Evolutionary conservation across 2,329 filamentous ascomycete genomes (phyloP).

Genomic region (Grosmannia serpens): DNA sequence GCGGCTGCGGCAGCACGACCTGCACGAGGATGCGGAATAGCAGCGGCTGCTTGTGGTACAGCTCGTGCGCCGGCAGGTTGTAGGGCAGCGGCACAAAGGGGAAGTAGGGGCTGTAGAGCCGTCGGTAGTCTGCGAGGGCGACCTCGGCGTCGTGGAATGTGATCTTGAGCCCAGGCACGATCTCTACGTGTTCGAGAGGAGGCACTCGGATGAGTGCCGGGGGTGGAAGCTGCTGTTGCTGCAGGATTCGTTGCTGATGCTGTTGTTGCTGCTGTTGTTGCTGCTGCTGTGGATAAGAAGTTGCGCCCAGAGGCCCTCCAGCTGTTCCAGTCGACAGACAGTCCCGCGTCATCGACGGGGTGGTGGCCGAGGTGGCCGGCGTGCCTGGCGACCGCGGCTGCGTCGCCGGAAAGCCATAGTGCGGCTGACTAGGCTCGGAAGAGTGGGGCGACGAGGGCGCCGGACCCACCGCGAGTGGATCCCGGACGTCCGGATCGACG

Average conservation of each 20-base stretch:
- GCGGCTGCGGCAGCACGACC: slow-evolving; percentile 20
- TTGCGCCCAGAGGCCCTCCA: not conserved
- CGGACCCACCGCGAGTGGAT: not conserved
- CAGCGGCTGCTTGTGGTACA: slow-evolving; percentile 22
- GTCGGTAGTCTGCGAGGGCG: slow-evolving; percentile 22
- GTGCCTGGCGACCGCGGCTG: not conserved
- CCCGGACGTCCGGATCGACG: not conserved
- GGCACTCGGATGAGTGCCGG: not conserved
- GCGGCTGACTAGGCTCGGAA: not conserved
- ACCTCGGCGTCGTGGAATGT: slow-evolving; percentile 21
- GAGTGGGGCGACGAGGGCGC: not conserved
- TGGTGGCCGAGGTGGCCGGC: not conserved
- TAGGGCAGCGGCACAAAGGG: slow-evolving; percentile 25
- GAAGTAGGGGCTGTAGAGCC: slow-evolving; percentile 21
- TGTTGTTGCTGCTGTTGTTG: not conserved
- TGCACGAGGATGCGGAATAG: slow-evolving; percentile 28
- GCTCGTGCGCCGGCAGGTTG: slow-evolving; percentile 15
- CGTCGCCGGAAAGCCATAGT: not conserved
- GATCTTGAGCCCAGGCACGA: slow-evolving; percentile 25
- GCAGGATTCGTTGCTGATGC: not conserved
- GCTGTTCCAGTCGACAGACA: not conserved
- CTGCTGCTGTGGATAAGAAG: not conserved
- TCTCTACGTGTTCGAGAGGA: slow-evolving; percentile 14
- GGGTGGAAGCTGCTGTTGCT: not conserved
- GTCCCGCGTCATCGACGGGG: not conserved